Evolutionary conservation across 1,284 basidiomycete genomes (phyloP).

Genomic region (Schizopora paradoxa): DNA sequence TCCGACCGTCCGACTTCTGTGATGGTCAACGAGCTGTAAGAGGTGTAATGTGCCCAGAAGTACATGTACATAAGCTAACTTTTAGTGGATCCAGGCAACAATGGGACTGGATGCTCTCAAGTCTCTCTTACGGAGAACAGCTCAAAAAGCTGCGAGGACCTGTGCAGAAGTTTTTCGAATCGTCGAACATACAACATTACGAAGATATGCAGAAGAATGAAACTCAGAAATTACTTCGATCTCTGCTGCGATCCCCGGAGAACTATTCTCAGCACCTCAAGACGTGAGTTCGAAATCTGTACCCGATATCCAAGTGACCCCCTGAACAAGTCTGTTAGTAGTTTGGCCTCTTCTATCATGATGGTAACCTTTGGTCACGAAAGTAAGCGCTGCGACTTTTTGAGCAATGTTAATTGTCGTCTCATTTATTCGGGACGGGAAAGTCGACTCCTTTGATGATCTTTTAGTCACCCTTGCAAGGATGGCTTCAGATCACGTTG

Average conservation of each 20-base stretch:
- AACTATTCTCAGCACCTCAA: neutral
- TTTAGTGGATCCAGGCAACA: no score
- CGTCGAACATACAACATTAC: neutral
- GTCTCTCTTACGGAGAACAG: slow-evolving; percentile 8
- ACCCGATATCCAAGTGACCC: neutral
- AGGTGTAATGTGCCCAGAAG: no score
- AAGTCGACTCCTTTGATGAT: slow-evolving; percentile 6
- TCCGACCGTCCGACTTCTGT: slow-evolving; percentile 7
- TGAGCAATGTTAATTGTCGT: no score
- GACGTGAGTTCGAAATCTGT: neutral
- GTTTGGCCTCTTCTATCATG: slow-evolving; percentile 7
- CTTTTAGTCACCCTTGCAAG: neutral
- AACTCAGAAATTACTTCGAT: slow-evolving; percentile 3
- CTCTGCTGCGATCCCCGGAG: neutral
- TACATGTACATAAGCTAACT: no score
- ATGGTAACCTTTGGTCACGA: slow-evolving; percentile 10
- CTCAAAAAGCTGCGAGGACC: slow-evolving; percentile 5
- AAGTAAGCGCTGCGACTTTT: neutral
- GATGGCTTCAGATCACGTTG: no score
- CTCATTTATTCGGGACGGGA: no score
- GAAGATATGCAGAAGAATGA: neutral
- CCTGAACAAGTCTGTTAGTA: neutral
- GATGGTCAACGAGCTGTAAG: slow-evolving; percentile 11
- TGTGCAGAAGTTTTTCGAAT: slow-evolving; percentile 2
- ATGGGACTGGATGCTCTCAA: slow-evolving; percentile 1